These are phyloP conservation scores for Colletotrichum navitas DNA, from an alignment of 2,329 filamentous ascomycete species.

Conservation along the genomic window DNA sequence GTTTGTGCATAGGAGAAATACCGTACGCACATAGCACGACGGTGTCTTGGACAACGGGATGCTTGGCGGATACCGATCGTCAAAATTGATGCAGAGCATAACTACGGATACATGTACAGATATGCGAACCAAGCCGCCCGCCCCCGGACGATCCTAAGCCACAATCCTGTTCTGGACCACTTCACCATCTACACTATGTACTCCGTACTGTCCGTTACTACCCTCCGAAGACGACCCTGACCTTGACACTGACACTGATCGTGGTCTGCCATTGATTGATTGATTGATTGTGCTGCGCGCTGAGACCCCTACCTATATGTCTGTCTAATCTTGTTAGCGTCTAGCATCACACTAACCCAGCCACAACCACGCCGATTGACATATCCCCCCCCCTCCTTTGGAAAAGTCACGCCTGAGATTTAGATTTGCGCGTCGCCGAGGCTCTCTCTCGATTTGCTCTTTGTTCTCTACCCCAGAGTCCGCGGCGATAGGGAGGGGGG, in stretches of 20 bases:
- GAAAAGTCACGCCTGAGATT: not conserved
- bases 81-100: conserved; percentile 1
- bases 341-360: conserved; percentile 30
- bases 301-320: conserved; percentile 23
- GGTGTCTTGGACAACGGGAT: not conserved
- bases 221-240: not conserved
- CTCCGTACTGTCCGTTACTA: too few species aligned
- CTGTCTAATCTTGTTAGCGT: conserved; percentile 10
- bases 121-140: conserved; percentile 6
- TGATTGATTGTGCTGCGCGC: conserved; percentile 3
- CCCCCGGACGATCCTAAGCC: conserved; percentile 14
- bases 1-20: too few species aligned
- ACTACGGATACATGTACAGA: too few species aligned
- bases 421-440: not conserved
- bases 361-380: conserved; percentile 32
- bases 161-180: conserved; percentile 4
- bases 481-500: not conserved
- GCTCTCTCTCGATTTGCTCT: conserved; percentile 6
- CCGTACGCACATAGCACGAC: too few species aligned
- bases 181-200: too few species aligned
- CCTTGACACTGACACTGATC: not conserved
- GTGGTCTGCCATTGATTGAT: too few species aligned
- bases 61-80: not conserved
- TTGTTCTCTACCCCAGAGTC: conserved; percentile 37
- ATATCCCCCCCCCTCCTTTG: conserved; percentile 12